Percentiles rank a stretch among this genome's conserved stretches.
These are phyloP conservation scores for Hordeum vulgare DNA, from an alignment of 176 grass and related monocot genomes.

Conservation along the genomic window MorexV3_pseudomolecules_assembly NC_058522.1:572496193-572496692, in stretches of 20 bases:
- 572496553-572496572: conserved; percentile 41
- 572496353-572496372: background rate
- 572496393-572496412: conserved; percentile 23
- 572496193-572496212: too few relatives aligned
- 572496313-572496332: background rate
- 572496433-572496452: background rate
- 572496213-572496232: background rate
- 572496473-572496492: background rate
- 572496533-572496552: conserved; percentile 33
- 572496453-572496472: fast-evolving
- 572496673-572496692: background rate
- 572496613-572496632: conserved; percentile 18
- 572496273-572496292: conserved; percentile 23
- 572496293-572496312: conserved; percentile 1
- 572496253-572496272: conserved; percentile 27
- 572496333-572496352: conserved; percentile 19
- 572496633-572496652: conserved; percentile 9
- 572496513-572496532: conserved; percentile 23
- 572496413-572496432: background rate
- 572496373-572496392: background rate
- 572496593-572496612: background rate
- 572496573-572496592: conserved; percentile 24
- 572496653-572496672: background rate
- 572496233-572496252: background rate
- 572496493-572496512: conserved; percentile 38